phyloP scores from a whole-genome alignment of 768 basidiomycete genomes.

The Lactarius quietus region DNA sequence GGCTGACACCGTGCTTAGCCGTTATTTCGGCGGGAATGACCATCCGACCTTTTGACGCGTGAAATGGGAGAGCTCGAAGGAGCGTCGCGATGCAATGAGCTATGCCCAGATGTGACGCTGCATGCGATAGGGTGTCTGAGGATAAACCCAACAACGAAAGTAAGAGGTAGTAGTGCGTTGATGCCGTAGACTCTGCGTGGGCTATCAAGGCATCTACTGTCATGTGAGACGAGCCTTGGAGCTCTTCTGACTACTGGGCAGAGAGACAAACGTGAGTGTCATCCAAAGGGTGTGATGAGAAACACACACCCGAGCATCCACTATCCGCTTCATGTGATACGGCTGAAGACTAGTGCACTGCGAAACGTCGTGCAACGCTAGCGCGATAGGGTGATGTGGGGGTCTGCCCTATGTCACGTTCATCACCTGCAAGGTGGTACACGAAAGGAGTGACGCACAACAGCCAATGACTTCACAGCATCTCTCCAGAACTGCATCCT shows the following conservation, averaged over 20 bases:
- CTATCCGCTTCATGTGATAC: conserved; percentile 78
- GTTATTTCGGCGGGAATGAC: conserved; percentile 81
- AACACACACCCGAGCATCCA: conserved; percentile 73
- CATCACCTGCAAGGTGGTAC: conserved; percentile 18
- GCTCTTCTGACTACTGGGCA: conserved; percentile 54
- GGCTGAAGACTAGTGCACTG: conserved; percentile 49
- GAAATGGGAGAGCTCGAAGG: conserved; percentile 73
- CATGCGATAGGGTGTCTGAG: conserved; percentile 57
- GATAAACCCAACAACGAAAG: conserved; percentile 62
- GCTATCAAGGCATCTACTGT: conserved; percentile 64
- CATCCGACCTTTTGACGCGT: conserved; percentile 65
- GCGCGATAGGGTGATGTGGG: conserved; percentile 75
- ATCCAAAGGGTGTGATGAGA: background rate
- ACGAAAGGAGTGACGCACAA: conserved; percentile 43
- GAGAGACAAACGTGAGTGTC: conserved; percentile 3
- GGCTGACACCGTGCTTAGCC: conserved; percentile 68
- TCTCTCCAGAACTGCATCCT: conserved; percentile 88
- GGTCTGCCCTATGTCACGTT: conserved; percentile 56
- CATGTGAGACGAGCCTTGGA: conserved; percentile 59
- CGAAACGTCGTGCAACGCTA: conserved; percentile 61
- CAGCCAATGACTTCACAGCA: conserved; percentile 60
- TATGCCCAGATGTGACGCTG: conserved; percentile 76
- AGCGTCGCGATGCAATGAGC: conserved; percentile 70
- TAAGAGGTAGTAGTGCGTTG: conserved; percentile 71
- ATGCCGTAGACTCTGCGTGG: conserved; percentile 78